A percentile compares a stretch with the other conserved stretches of the same genome.
Evolutionary conservation across 2,329 filamentous ascomycete genomes (phyloP).

Genomic region (Fusarium goolgardi): DNA sequence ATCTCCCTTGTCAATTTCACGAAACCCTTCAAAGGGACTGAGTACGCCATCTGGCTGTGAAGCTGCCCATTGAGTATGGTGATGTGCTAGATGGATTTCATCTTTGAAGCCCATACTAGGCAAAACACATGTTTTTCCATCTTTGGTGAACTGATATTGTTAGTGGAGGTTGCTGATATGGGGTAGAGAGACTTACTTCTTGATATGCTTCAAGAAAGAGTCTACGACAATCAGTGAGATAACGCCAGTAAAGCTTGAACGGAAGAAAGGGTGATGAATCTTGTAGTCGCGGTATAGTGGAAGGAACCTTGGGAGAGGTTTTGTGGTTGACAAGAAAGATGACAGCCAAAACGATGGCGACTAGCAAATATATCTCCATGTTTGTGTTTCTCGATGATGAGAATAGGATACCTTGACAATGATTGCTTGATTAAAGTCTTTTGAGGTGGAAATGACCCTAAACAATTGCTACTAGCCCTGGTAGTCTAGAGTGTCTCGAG

Average conservation of each 20-base stretch:
- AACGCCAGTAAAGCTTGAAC: constrained; percentile 30
- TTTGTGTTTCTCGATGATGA: not conserved
- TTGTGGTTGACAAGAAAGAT: not conserved
- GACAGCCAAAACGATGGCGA: not conserved
- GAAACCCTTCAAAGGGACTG: constrained; percentile 51
- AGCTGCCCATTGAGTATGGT: constrained; percentile 54
- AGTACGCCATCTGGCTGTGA: constrained; percentile 55
- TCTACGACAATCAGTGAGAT: constrained; percentile 48
- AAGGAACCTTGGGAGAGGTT: constrained; percentile 7
- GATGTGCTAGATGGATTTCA: constrained; percentile 57
- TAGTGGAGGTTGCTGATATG: fast-evolving
- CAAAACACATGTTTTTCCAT: constrained; percentile 55
- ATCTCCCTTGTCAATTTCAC: constrained; percentile 53
- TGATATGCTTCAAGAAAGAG: constrained; percentile 50
- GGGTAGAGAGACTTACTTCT: constrained; percentile 24
- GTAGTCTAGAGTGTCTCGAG: not conserved
- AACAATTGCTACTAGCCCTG: not conserved
- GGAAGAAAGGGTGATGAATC: constrained; percentile 8
- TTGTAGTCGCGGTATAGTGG: constrained; percentile 4
- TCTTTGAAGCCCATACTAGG: constrained; percentile 55
- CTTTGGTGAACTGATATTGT: constrained; percentile 51
- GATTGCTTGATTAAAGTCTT: not conserved
- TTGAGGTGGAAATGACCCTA: not conserved
- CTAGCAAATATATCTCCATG: constrained; percentile 17
- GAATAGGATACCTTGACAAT: not conserved